phyloP scores from a whole-genome alignment of 441 rosid species.

The Viola pubescens region DNA sequence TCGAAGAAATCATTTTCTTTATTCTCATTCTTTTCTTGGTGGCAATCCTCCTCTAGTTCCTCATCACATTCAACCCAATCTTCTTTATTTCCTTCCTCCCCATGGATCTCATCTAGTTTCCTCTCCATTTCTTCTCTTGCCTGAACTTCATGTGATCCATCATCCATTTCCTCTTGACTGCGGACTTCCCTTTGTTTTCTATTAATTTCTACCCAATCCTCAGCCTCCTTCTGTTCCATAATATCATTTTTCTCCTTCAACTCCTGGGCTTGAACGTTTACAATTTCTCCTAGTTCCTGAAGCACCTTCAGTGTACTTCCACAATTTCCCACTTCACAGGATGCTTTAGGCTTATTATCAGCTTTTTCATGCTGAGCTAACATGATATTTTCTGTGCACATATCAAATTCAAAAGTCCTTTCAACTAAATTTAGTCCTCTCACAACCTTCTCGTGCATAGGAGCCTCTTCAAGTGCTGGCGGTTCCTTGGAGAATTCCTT shows the following conservation, averaged over 20 bases:
- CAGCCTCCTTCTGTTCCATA: slow-evolving; percentile 17
- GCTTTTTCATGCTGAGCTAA: slow-evolving; percentile 20
- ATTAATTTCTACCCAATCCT: slow-evolving; percentile 16
- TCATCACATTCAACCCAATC: slow-evolving; percentile 29
- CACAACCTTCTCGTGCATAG: slow-evolving; percentile 5
- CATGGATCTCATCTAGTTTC: slow-evolving; percentile 13
- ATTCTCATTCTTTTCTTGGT: slow-evolving; percentile 28
- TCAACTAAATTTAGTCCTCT: slow-evolving; percentile 5
- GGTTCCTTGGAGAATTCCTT: slow-evolving; percentile 13
- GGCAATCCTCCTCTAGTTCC: slow-evolving; percentile 24
- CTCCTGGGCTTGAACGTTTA: slow-evolving; percentile 20
- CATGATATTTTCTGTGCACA: slow-evolving; percentile 11
- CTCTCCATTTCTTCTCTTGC: slow-evolving; percentile 17
- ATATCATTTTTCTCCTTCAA: slow-evolving; percentile 16
- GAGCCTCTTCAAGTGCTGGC: slow-evolving; percentile 6
- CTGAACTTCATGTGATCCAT: slow-evolving; percentile 14
- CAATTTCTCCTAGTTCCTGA: slow-evolving; percentile 18
- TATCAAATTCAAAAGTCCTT: slow-evolving; percentile 5
- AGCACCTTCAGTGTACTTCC: slow-evolving; percentile 18
- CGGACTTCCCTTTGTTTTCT: slow-evolving; percentile 16
- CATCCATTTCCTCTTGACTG: slow-evolving; percentile 25
- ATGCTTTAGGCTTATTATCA: slow-evolving; percentile 1
- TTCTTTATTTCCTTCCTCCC: slow-evolving; percentile 31
- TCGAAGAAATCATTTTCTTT: slow-evolving; percentile 20
- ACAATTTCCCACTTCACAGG: slow-evolving; percentile 16